Conservation (phyloP, 2,329 filamentous ascomycete genomes). For the Nemania diffusa region DNA sequence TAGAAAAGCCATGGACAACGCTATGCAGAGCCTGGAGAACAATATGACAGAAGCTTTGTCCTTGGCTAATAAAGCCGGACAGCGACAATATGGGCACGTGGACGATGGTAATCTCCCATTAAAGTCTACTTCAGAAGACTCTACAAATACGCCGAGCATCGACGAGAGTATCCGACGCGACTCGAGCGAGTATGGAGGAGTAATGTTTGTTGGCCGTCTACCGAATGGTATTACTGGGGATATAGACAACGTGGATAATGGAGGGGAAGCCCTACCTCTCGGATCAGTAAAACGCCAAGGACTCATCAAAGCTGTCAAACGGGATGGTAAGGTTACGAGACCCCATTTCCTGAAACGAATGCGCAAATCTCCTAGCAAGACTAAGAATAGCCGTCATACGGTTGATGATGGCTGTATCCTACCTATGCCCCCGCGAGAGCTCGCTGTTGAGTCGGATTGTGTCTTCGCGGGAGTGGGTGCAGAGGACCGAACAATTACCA, state of each 20-base stretch:
- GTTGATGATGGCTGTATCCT: slow-evolving; percentile 37
- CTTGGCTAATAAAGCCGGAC: slow-evolving; percentile 55
- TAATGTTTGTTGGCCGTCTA: slow-evolving; percentile 4
- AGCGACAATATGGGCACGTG: slow-evolving; percentile 45
- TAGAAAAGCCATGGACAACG: slow-evolving; percentile 40
- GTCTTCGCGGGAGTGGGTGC: slow-evolving; percentile 27
- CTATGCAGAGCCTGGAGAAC: slow-evolving; percentile 55
- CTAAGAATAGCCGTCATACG: slow-evolving; percentile 24
- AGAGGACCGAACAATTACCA: slow-evolving; percentile 36
- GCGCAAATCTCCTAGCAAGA: slow-evolving; percentile 19
- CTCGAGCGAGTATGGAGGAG: slow-evolving; percentile 33
- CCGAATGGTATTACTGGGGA: slow-evolving; percentile 35
- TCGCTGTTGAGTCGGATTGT: slow-evolving; percentile 30
- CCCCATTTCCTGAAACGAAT: slow-evolving; percentile 31
- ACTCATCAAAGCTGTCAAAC: slow-evolving; percentile 34
- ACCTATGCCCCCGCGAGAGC: slow-evolving; percentile 42
- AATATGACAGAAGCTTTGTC: slow-evolving; percentile 59
- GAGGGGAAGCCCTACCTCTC: slow-evolving; percentile 27
- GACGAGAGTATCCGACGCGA: slow-evolving; percentile 35
- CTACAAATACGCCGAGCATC: slow-evolving; percentile 32
- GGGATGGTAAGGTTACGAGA: slow-evolving; percentile 37
- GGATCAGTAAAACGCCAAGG: slow-evolving; percentile 24
- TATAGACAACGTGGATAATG: slow-evolving; percentile 27
- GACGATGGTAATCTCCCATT: slow-evolving; percentile 39
- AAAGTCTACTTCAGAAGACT: slow-evolving; percentile 32